Evolutionary conservation across 768 basidiomycete species (phyloP).

Genomic region (Pulveroboletus sp.): DNA sequence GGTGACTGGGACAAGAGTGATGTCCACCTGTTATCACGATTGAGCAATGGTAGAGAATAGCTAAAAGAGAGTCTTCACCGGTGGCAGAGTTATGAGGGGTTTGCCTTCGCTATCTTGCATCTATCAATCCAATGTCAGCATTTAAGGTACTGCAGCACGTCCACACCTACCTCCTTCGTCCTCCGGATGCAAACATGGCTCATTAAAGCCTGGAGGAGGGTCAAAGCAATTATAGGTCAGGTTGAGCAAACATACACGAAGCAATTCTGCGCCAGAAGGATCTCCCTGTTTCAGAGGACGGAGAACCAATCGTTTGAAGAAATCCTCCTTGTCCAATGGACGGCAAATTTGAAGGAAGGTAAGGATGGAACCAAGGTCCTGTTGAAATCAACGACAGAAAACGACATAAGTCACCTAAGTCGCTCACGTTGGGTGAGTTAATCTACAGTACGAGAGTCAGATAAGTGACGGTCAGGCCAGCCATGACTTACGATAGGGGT

Average conservation of each 20-base stretch:
- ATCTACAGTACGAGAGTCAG: slow-evolving; percentile 42
- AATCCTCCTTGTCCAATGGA: slow-evolving; percentile 79
- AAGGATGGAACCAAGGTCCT: slow-evolving; percentile 86
- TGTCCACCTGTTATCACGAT: slow-evolving; percentile 54
- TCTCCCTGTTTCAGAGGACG: slow-evolving; percentile 73
- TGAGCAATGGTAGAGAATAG: slow-evolving; percentile 1
- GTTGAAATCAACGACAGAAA: neutral
- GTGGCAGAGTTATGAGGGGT: slow-evolving; percentile 69
- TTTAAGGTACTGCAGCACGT: neutral
- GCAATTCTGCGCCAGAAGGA: slow-evolving; percentile 61
- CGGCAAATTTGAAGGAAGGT: slow-evolving; percentile 82
- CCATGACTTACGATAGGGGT: slow-evolving; percentile 77
- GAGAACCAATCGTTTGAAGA: slow-evolving; percentile 74
- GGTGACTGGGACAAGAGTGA: slow-evolving; percentile 68
- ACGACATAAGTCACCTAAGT: neutral
- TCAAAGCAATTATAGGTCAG: slow-evolving; percentile 1
- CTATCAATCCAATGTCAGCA: slow-evolving; percentile 36
- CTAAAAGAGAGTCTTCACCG: slow-evolving; percentile 35
- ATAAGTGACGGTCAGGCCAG: neutral
- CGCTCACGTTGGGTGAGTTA: slow-evolving; percentile 65
- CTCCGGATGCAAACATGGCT: slow-evolving; percentile 73
- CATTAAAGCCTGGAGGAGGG: slow-evolving; percentile 59
- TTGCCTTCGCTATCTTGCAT: slow-evolving; percentile 83
- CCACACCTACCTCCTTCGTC: slow-evolving; percentile 65
- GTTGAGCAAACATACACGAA: slow-evolving; percentile 47